Evolutionary conservation across 1,139 yeast genomes (phyloP).

Genomic region (Martiniozyma asiatica): DNA sequence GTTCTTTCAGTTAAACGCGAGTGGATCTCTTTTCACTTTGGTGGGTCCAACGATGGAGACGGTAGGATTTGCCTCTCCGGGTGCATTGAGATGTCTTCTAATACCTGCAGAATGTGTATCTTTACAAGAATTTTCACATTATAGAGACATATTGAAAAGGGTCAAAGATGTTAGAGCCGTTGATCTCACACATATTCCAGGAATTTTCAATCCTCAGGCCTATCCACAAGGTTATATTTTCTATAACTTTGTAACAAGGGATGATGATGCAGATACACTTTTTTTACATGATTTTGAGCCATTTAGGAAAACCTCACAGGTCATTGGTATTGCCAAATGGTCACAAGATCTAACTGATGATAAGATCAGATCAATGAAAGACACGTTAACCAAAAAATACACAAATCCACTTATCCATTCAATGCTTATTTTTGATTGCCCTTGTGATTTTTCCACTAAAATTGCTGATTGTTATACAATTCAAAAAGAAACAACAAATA

Average conservation of each 20-base stretch:
- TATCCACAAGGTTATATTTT: slow-evolving; percentile 67
- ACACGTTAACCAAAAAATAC: slow-evolving; percentile 30
- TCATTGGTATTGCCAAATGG: slow-evolving; percentile 52
- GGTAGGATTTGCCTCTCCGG: slow-evolving; percentile 41
- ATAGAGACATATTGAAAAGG: slow-evolving; percentile 34
- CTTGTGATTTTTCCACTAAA: slow-evolving; percentile 19
- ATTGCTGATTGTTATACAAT: slow-evolving; percentile 8
- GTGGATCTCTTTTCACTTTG: too few species aligned
- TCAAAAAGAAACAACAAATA: slow-evolving; percentile 17
- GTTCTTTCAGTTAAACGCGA: too few species aligned
- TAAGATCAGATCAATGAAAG: slow-evolving; percentile 22
- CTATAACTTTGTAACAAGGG: slow-evolving; percentile 40
- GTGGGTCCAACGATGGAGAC: too few species aligned
- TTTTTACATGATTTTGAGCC: slow-evolving; percentile 86
- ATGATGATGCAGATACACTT: slow-evolving; percentile 44
- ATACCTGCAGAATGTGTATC: slow-evolving; percentile 59
- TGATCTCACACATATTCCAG: slow-evolving; percentile 58
- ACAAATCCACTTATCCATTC: slow-evolving; percentile 57
- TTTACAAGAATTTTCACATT: slow-evolving; percentile 34
- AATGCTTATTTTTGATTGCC: slow-evolving; percentile 46
- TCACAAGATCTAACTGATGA: slow-evolving; percentile 22
- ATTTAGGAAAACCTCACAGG: slow-evolving; percentile 58
- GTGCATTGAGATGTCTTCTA: slow-evolving; percentile 54
- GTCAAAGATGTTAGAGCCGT: slow-evolving; percentile 56
- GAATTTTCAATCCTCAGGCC: slow-evolving; percentile 71